Percentiles rank a stretch among this genome's conserved stretches.
Evolutionary conservation across 768 basidiomycete genomes (phyloP).

Genomic region (Hygrophoropsis aurantiaca): DNA sequence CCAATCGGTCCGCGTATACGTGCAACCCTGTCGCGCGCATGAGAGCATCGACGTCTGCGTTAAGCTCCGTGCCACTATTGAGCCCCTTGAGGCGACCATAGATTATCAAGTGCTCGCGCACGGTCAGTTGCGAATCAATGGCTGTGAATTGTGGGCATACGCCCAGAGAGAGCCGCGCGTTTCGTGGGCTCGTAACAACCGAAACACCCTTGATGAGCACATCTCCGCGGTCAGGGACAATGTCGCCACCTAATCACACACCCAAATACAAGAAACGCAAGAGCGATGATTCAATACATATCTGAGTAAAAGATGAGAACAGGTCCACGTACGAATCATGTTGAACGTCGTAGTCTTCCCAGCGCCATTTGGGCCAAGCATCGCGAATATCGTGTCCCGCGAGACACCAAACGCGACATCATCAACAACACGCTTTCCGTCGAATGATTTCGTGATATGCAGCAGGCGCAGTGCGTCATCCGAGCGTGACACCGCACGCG

Average conservation of each 20-base stretch:
- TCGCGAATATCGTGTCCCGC: slow-evolving; percentile 62
- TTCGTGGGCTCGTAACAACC: slow-evolving; percentile 60
- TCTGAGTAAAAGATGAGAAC: background rate
- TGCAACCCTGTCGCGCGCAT: slow-evolving; percentile 58
- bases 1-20: slow-evolving; percentile 66
- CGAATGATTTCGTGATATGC: slow-evolving; percentile 61
- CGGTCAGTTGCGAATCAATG: slow-evolving; percentile 75
- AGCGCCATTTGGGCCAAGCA: slow-evolving; percentile 82
- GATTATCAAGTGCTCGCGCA: slow-evolving; percentile 70
- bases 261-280: background rate
- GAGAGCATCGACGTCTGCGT: slow-evolving; percentile 53
- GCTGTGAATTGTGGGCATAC: slow-evolving; percentile 87
- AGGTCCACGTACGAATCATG: slow-evolving; percentile 59
- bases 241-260: slow-evolving; percentile 61
- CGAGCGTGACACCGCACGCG: slow-evolving; percentile 44
- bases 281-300: background rate
- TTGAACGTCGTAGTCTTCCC: slow-evolving; percentile 85
- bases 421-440: slow-evolving; percentile 60
- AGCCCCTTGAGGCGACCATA: slow-evolving; percentile 78
- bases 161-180: slow-evolving; percentile 67
- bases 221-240: slow-evolving; percentile 67
- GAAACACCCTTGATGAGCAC: slow-evolving; percentile 67
- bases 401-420: slow-evolving; percentile 70
- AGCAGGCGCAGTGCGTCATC: slow-evolving; percentile 63
- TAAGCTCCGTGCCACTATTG: slow-evolving; percentile 44